Evolutionary conservation across 192 early-diverging fungal species (phyloP), one percentile per base, ranked within the genome.

Genomic region (Lobosporangium transversale): DNA sequence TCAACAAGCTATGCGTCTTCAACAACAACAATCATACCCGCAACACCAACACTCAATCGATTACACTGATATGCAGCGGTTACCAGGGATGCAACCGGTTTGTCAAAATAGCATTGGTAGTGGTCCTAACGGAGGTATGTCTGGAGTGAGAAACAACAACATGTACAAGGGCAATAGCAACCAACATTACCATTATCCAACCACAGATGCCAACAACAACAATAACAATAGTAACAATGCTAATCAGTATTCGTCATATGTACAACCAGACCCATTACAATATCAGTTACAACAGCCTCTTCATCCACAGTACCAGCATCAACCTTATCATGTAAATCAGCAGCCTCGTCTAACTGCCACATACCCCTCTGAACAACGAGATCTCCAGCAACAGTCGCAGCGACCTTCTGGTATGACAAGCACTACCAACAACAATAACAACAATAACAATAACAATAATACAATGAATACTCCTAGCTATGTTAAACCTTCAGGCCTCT

Each of bases 281-380:
- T 30, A 53, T 6, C 62, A 63, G 37, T 31, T 36, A 51, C 59
- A 52, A 35, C 62, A 47, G 44, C 62, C 36, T n/a, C 65, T 58
- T 40, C 55, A 58, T 23, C 36, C 54, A 51, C 44, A 51, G 21
- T 33, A 64, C 30, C 50, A 53, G 29, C 40, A 67, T 2, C 47
- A 58, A 50, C 45, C 29, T 21, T 43, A 47, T 8, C 24, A 29
- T 30, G 31, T 42, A 8, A 29, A 30, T 3, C 47, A 50, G 44
- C 68, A 62, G 18, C 68, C 66, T 2, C 66, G 66, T 10, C 29
- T 69, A 1, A 69, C 66, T 7, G 57, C 37, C 37, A 62, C 68
- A 62, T 70, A 61, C 68, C 68, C 68, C 1, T 10, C 59, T 14
- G 68, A 62, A n/a, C 24, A 48, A 29, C 43, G 33, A 9, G 29